phyloP scores from a whole-genome alignment of 2,329 filamentous ascomycete genomes.

The Monilinia fructigena region DNA sequence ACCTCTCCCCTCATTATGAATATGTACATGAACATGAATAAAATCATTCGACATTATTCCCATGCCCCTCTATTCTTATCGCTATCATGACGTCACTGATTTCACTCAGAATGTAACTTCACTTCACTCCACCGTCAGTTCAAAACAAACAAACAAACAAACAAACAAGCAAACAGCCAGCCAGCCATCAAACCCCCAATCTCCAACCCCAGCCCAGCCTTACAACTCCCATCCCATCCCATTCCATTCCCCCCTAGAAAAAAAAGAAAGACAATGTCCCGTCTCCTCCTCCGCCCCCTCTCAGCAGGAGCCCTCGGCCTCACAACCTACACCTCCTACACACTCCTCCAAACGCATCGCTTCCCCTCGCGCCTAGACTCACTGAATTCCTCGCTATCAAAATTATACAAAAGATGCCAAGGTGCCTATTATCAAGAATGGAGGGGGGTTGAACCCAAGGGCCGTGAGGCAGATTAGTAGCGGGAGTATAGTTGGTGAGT shows the following conservation, averaged over 20 bases:
- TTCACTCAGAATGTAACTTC: not conserved
- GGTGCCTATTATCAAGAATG: constrained; percentile 28
- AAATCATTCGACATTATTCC: not conserved
- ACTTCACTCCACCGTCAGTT: not conserved
- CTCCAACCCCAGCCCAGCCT: not conserved
- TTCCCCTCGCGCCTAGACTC: constrained; percentile 38
- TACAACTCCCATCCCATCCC: not conserved
- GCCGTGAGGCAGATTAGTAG: constrained; percentile 39
- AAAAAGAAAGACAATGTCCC: constrained; percentile 28
- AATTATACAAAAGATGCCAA: constrained; percentile 37
- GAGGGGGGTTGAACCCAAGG: constrained; percentile 32
- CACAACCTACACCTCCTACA: constrained; percentile 41
- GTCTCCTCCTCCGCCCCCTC: constrained; percentile 38
- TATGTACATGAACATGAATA: too few relatives aligned
- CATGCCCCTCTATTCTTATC: not conserved
- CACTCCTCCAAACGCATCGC: constrained; percentile 35
- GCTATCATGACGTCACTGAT: constrained; percentile 12
- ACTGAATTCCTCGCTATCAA: constrained; percentile 25
- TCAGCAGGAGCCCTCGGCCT: constrained; percentile 40
- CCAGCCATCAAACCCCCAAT: too few relatives aligned
- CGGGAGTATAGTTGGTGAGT: constrained; percentile 39
- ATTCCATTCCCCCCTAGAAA: not conserved
- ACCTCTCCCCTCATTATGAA: too few relatives aligned
- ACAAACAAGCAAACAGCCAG: not conserved
- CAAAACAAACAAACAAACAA: not conserved